phyloP scores from a whole-genome alignment of 805 yeast genomes.

The Teunomyces aglyptinius region DNA sequence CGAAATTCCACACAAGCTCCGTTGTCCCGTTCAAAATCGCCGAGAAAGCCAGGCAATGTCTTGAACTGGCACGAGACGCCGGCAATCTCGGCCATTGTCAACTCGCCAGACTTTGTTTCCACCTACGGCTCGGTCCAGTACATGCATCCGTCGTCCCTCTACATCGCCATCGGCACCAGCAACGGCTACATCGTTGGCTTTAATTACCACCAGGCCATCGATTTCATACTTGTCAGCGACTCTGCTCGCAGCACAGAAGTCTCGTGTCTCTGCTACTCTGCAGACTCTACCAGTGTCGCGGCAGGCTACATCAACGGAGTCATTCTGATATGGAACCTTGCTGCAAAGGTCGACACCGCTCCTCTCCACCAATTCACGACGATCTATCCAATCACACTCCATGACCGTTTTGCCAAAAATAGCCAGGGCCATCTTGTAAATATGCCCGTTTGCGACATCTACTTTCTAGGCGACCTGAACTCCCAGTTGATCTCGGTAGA shows the following conservation, averaged over 20 bases:
- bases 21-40: neutral
- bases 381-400: conserved; percentile 24
- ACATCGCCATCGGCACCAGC: conserved; percentile 66
- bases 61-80: conserved; percentile 28
- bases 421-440: conserved; percentile 29
- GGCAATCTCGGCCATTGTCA: conserved; percentile 17
- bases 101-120: conserved; percentile 20
- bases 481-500: conserved; percentile 33
- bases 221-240: conserved; percentile 44
- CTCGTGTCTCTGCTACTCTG: conserved; percentile 55
- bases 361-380: conserved; percentile 31
- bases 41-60: neutral
- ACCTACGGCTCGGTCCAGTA: conserved; percentile 21
- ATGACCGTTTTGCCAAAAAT: conserved; percentile 22
- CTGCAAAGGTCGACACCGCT: conserved; percentile 50
- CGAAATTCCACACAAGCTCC: neutral
- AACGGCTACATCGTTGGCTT: conserved; percentile 66
- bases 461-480: conserved; percentile 28
- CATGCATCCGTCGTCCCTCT: conserved; percentile 27
- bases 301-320: conserved; percentile 68
- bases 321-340: conserved; percentile 66
- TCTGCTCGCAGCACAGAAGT: conserved; percentile 27
- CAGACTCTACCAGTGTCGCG: conserved; percentile 68
- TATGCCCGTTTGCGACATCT: conserved; percentile 22
- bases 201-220: conserved; percentile 62